Conservation (phyloP, 2,329 filamentous ascomycete species). For the Trichophaea hybrida region DNA sequence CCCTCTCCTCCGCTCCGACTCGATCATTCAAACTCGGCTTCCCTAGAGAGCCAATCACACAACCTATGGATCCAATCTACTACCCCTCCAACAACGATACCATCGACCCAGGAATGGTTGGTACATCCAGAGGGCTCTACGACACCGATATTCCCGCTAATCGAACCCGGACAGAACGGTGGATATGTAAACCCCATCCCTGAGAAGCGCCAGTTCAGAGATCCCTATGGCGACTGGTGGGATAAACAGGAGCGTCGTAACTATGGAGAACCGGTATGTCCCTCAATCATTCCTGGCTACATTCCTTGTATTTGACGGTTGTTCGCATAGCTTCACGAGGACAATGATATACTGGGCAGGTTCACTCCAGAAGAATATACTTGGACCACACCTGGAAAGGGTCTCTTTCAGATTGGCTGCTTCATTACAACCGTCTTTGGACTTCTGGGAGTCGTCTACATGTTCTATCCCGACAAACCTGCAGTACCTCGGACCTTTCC, state of each 20-base stretch:
- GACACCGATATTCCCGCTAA: neutral
- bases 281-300: neutral
- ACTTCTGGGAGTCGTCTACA: constrained; percentile 52
- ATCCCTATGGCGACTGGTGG: constrained; percentile 90
- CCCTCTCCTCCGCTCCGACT: constrained; percentile 5
- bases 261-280: constrained; percentile 64
- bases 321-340: constrained; percentile 55
- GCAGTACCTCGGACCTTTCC: constrained; percentile 54
- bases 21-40: constrained; percentile 13
- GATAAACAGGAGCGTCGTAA: constrained; percentile 95
- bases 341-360: constrained; percentile 82
- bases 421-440: constrained; percentile 52
- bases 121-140: neutral
- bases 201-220: constrained; percentile 80
- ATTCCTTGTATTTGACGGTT: neutral
- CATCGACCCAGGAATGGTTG: constrained; percentile 21
- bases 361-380: constrained; percentile 84
- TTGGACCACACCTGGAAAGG: constrained; percentile 59
- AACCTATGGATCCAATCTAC: constrained; percentile 2
- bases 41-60: constrained; percentile 9
- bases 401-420: constrained; percentile 49
- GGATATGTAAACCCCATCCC: constrained; percentile 65
- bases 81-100: constrained; percentile 14
- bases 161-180: constrained; percentile 50
- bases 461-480: constrained; percentile 57